A percentile compares a stretch with the other conserved stretches of the same genome.
phyloP scores from a whole-genome alignment of 164 flowering plant species.

The Umbilicus rupestris region DNA sequence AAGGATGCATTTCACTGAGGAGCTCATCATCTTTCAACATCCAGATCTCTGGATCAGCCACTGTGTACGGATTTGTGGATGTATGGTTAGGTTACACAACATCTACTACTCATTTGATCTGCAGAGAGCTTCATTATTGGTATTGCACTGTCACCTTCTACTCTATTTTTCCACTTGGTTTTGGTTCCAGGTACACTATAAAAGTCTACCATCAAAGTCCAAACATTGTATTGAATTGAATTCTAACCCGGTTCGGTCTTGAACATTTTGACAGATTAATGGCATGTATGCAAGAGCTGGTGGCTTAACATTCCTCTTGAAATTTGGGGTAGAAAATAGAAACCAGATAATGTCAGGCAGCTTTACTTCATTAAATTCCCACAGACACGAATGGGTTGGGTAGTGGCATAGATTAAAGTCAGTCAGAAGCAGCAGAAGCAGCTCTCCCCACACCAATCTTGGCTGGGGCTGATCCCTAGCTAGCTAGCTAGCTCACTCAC shows the following conservation, averaged over 20 bases:
- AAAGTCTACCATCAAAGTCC: not conserved
- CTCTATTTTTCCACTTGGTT: no score
- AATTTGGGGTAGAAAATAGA: not conserved
- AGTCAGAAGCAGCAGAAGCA: not conserved
- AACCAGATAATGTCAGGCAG: not conserved
- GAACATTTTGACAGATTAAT: no score
- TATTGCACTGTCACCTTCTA: no score
- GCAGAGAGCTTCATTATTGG: not conserved
- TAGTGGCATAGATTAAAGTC: conserved; percentile 1
- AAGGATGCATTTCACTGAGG: not conserved
- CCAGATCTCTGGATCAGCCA: not conserved
- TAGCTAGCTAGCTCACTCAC: not conserved
- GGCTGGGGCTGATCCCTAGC: not conserved
- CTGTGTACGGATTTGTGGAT: no score
- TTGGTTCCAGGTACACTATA: not conserved
- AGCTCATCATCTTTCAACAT: not conserved
- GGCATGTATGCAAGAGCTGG: not conserved
- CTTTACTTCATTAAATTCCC: not conserved
- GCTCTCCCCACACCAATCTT: not conserved
- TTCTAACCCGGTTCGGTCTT: no score
- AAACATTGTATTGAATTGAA: not conserved
- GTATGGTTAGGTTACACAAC: no score
- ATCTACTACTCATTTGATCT: no score
- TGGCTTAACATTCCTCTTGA: not conserved
- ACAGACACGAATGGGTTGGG: conserved; percentile 5